Evolutionary conservation across 1,139 yeast genomes (phyloP), one percentile per base, ranked within the genome.

Genomic region (Geotrichum carabidarum): DNA sequence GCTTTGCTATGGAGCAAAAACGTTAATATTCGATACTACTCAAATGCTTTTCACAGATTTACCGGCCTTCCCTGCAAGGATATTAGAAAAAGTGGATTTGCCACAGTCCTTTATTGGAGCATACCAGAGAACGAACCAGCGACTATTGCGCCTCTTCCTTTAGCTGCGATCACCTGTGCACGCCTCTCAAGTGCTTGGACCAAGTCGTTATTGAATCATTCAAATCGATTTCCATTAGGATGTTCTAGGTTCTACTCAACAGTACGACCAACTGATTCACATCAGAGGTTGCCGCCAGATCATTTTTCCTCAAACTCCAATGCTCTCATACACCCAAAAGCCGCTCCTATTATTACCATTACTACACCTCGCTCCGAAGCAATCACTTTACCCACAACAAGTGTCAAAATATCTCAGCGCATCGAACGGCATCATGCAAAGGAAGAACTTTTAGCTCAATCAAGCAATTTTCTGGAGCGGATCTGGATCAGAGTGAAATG

Each of bases 401-500:
- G 50, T 35, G 35, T 45, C 15, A 48, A 27, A 34, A 44, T 53
- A 31, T 38, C 43, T 8, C 47, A 44, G n/a, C 46, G 47, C 6
- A 42, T 48, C 8, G 14, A 35, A 40, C 17, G 50, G 4, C 57
- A 63, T 9, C 68, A 68, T 6, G 65, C 75, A 1, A 68, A 70
- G 58, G 86, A 80, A 56, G 82, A 80, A 58, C 72, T 82, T 15
- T 71, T 83, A 36, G 74, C 80, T 3, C 74, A 74, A 22, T 82
- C 86, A 8, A 77, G 74, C 37, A 77, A 76, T 45, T 67, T 76
- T 54, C 69, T 78, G 38, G 78, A 81, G 34, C 69, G 87, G 36
- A 61, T 83, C 32, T 73, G 74, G 55, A 79, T 85, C 34, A 75
- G 87, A 53, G 63, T 84, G 54, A 84, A 82, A 65, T 89, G 95